These are phyloP conservation scores for Acorus calamus DNA, from an alignment of 106 monocot species.

Conservation along the genomic window DNA sequence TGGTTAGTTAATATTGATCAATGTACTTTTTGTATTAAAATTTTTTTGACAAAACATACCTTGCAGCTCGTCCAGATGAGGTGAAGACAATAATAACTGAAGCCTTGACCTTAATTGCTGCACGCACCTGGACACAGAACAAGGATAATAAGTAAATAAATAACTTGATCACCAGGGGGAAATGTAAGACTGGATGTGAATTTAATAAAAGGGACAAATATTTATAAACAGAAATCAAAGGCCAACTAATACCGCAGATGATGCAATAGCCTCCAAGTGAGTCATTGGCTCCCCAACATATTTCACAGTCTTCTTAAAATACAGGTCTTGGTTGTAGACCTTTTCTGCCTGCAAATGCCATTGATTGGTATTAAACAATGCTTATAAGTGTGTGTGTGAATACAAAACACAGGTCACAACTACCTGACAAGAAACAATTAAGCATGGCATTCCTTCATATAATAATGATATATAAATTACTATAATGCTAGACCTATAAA, in stretches of 20 bases:
- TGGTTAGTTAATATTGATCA: no score
- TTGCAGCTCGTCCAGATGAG: constrained; percentile 83
- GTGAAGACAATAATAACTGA: constrained; percentile 81
- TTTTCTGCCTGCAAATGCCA: constrained; percentile 73
- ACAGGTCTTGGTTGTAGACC: constrained; percentile 89
- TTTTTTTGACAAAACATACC: constrained; percentile 26
- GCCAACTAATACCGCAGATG: constrained; percentile 67
- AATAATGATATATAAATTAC: no score
- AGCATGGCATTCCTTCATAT: no score
- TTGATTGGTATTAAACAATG: background rate
- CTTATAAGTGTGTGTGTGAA: background rate
- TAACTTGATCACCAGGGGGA: no score
- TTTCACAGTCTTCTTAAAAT: constrained; percentile 90
- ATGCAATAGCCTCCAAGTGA: constrained; percentile 90
- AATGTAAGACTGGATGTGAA: no score
- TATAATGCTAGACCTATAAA: no score
- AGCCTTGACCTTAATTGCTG: constrained; percentile 85
- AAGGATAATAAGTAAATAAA: background rate
- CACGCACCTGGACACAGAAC: constrained; percentile 46
- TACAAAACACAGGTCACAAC: background rate
- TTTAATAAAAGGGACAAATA: no score
- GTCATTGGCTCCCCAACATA: constrained; percentile 93
- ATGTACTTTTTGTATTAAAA: no score
- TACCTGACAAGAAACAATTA: no score
- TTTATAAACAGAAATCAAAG: background rate